Conservation (phyloP, 2,329 filamentous ascomycete genomes). For the Ascosphaera apis region DNA sequence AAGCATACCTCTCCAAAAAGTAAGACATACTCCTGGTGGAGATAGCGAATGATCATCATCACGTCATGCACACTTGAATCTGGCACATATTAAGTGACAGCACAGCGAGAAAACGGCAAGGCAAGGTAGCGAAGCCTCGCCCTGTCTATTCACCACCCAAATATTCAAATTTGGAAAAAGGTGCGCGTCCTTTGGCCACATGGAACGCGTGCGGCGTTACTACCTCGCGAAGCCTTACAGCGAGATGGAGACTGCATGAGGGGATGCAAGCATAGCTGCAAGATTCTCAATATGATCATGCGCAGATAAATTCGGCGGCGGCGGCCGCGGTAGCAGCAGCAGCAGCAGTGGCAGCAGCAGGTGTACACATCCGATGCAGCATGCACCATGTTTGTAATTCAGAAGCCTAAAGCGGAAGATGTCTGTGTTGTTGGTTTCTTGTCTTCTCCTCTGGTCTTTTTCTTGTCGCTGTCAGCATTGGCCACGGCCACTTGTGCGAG, state of each 20-base stretch:
- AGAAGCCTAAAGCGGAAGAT: no score
- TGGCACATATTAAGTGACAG: neutral
- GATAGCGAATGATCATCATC: neutral
- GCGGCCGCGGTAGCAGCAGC: no score
- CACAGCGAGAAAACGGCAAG: neutral
- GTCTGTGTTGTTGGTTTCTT: no score
- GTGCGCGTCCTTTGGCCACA: neutral
- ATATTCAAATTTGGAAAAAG: neutral
- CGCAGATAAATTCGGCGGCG: no score
- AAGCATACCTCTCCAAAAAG: neutral
- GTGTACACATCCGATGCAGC: no score
- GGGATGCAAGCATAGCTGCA: no score
- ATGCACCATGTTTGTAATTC: no score
- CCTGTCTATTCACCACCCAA: neutral
- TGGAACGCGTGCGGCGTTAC: neutral
- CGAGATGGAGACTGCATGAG: neutral
- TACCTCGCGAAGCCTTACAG: neutral
- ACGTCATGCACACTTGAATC: neutral
- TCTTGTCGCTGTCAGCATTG: neutral
- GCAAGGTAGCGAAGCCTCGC: neutral
- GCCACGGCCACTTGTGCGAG: slow-evolving; percentile 39
- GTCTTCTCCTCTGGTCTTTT: no score
- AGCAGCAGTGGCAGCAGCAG: no score
- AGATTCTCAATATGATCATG: no score
- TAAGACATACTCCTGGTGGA: neutral